Conservation (phyloP, 2,329 filamentous ascomycete genomes). For the Chaetomiaceae sp. region DNA sequence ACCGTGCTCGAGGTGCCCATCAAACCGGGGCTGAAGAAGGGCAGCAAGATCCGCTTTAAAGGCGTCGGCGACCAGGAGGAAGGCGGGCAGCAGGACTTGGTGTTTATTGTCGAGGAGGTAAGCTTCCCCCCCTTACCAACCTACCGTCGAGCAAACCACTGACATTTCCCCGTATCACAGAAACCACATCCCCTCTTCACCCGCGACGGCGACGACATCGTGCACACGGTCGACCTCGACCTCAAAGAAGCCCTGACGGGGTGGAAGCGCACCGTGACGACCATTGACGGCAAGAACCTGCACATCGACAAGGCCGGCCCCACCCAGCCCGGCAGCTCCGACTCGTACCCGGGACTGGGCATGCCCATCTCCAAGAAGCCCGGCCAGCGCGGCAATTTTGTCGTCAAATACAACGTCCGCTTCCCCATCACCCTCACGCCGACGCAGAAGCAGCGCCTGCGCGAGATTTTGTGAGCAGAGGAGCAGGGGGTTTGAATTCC, state of each 20-base stretch:
- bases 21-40: constrained; percentile 91
- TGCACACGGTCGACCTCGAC: constrained; percentile 70
- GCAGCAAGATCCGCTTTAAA: constrained; percentile 96
- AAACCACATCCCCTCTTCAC: constrained; percentile 81
- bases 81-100: constrained; percentile 88
- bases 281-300: constrained; percentile 86
- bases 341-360: constrained; percentile 76
- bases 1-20: constrained; percentile 91
- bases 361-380: constrained; percentile 95
- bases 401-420: constrained; percentile 86
- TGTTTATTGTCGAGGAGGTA: constrained; percentile 93
- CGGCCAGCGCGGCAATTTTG: constrained; percentile 74
- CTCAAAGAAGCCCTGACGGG: constrained; percentile 93
- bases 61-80: constrained; percentile 98
- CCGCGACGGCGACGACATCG: constrained; percentile 82
- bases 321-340: constrained; percentile 75
- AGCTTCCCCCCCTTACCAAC: constrained; percentile 29
- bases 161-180: constrained; percentile 45
- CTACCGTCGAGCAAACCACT: constrained; percentile 25
- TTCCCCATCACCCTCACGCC: constrained; percentile 75
- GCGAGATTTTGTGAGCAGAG: constrained; percentile 54
- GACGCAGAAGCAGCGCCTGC: constrained; percentile 73
- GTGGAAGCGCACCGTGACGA: constrained; percentile 85
- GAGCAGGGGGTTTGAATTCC: no score
- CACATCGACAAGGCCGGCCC: constrained; percentile 74